Evolutionary conservation across 116 monocot genomes (phyloP).

Genomic region (Zostera marina): DNA sequence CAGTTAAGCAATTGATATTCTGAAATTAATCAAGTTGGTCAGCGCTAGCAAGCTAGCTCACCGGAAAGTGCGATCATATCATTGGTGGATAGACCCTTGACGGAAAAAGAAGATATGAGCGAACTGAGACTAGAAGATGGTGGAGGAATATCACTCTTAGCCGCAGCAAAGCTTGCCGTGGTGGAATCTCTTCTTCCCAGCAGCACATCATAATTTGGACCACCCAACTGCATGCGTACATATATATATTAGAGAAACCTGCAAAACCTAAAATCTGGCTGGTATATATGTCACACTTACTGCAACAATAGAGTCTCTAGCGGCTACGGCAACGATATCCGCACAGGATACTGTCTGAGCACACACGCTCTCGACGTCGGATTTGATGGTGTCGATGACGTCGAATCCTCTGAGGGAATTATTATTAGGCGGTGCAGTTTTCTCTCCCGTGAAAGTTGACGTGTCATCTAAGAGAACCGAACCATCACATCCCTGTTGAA

Average conservation of each 20-base stretch:
- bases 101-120: slow-evolving; percentile 38
- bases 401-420: slow-evolving; percentile 40
- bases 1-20: not conserved
- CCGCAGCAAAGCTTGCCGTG: slow-evolving; percentile 28
- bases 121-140: slow-evolving; percentile 30
- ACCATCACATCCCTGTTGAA: slow-evolving; percentile 60
- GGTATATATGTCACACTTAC: too few relatives aligned
- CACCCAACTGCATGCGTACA: too few relatives aligned
- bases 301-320: slow-evolving; percentile 31
- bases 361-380: slow-evolving; percentile 32
- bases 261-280: too few relatives aligned
- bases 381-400: slow-evolving; percentile 41
- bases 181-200: slow-evolving; percentile 56
- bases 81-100: slow-evolving; percentile 44
- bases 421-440: slow-evolving; percentile 36
- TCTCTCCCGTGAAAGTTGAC: slow-evolving; percentile 39
- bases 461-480: slow-evolving; percentile 49
- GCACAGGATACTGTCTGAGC: slow-evolving; percentile 45
- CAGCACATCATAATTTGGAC: slow-evolving; percentile 38
- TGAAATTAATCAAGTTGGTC: too few relatives aligned
- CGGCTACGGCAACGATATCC: slow-evolving; percentile 48
- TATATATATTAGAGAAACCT: too few relatives aligned
- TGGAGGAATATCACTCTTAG: slow-evolving; percentile 52
- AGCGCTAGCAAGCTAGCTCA: slow-evolving; percentile 4
- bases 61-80: slow-evolving; percentile 70